phyloP scores from a whole-genome alignment of 1,284 basidiomycete genomes.

The Tetrapyrgos nigripes region DNA sequence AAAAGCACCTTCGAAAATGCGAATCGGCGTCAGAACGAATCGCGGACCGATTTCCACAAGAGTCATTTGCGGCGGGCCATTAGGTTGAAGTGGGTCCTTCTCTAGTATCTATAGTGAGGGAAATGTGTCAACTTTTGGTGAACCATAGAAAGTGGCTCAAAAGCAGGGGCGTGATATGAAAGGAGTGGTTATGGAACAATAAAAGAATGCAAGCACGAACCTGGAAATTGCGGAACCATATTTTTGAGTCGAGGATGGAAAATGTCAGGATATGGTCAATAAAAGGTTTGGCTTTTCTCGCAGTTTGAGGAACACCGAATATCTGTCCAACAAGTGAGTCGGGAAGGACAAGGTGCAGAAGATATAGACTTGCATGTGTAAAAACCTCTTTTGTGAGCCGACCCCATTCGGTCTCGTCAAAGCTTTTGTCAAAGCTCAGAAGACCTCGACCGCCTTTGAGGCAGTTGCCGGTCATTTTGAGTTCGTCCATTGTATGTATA shows the following conservation, averaged over 20 bases:
- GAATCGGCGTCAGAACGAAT: constrained; percentile 96
- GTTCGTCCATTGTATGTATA: constrained; percentile 99
- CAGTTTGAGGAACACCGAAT: constrained; percentile 91
- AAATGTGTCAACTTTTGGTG: constrained; percentile 11
- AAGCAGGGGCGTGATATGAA: not conserved
- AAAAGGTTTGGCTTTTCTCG: constrained; percentile 95
- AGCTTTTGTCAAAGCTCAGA: constrained; percentile 91
- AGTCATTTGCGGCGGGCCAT: constrained; percentile 77
- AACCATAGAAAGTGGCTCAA: too few relatives aligned
- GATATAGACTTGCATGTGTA: constrained; percentile 78
- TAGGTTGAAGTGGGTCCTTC: constrained; percentile 79
- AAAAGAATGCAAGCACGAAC: constrained; percentile 44
- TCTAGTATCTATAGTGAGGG: constrained; percentile 66
- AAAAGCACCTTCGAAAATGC: constrained; percentile 98
- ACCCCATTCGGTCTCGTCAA: constrained; percentile 92
- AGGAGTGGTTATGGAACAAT: not conserved
- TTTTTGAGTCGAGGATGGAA: constrained; percentile 94
- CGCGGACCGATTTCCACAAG: constrained; percentile 96
- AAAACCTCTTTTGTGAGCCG: constrained; percentile 94
- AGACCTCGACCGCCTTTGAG: constrained; percentile 94
- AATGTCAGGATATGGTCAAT: constrained; percentile 98
- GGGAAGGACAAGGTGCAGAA: not conserved
- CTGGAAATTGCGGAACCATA: constrained; percentile 99
- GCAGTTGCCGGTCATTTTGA: constrained; percentile 99
- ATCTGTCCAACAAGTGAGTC: too few relatives aligned